Evolutionary conservation across 371 early-diverging fungal species (phyloP).

Genomic region (Rhizomucor pusillus): DNA sequence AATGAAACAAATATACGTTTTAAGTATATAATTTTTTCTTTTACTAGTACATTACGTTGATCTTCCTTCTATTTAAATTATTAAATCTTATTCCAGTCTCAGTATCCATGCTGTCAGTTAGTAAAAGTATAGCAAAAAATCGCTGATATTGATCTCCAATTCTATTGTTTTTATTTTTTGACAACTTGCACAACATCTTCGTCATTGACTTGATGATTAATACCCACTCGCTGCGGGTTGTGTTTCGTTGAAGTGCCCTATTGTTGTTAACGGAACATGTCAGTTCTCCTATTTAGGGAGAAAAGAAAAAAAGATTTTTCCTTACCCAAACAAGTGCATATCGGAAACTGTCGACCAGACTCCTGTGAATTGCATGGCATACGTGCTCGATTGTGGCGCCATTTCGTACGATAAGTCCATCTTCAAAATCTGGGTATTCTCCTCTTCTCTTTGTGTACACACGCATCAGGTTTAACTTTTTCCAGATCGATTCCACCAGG

Average conservation of each 20-base stretch:
- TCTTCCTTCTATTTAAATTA: background rate
- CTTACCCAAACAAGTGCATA: conserved; percentile 90
- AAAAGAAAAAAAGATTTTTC: conserved; percentile 2
- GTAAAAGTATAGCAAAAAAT: background rate
- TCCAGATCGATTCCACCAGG: conserved; percentile 90
- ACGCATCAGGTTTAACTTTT: conserved; percentile 81
- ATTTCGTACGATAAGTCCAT: conserved; percentile 88
- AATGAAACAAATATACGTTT: background rate
- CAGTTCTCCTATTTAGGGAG: background rate
- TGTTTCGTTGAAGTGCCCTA: conserved; percentile 92
- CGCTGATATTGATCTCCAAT: background rate
- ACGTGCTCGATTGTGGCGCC: conserved; percentile 95
- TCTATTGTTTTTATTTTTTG: conserved; percentile 45
- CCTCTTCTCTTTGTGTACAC: conserved; percentile 99
- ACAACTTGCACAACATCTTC: conserved; percentile 99
- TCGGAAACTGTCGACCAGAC: conserved; percentile 88
- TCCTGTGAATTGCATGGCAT: conserved; percentile 95
- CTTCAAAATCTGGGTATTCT: conserved; percentile 94
- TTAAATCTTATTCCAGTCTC: background rate
- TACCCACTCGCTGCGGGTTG: conserved; percentile 95
- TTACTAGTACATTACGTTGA: background rate
- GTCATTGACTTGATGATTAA: conserved; percentile 91
- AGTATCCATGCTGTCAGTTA: background rate
- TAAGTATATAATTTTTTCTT: background rate
- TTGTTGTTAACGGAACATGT: background rate